phyloP scores from a whole-genome alignment of 169 alveolate genomes.

The Plasmodium sp. region DNA sequence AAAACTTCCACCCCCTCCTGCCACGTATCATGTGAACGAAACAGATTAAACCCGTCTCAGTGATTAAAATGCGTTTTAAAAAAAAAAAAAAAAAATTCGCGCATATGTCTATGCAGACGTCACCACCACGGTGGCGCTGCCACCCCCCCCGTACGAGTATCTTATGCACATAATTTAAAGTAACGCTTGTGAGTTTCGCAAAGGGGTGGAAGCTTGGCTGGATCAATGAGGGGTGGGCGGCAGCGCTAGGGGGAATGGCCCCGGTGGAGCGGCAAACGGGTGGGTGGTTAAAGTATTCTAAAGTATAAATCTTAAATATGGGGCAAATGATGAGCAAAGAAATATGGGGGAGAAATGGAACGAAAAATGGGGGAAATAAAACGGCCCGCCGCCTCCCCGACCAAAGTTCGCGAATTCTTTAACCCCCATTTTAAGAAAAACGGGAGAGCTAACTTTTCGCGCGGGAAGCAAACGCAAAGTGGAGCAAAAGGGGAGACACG shows the following conservation, averaged over 20 bases:
- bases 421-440: neutral
- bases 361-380: neutral
- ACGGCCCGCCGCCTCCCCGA: neutral
- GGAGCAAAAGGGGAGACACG: neutral
- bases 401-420: neutral
- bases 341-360: neutral
- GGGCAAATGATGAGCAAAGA: neutral
- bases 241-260: neutral
- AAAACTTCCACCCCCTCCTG: neutral
- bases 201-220: neutral
- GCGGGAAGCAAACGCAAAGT: neutral
- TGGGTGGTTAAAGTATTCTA: neutral
- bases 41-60: neutral
- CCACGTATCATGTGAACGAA: neutral
- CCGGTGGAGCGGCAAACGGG: neutral
- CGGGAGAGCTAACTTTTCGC: neutral
- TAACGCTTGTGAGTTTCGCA: neutral
- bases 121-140: neutral
- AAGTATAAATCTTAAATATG: neutral
- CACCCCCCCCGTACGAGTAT: neutral
- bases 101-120: neutral
- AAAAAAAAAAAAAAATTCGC: neutral
- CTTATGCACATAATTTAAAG: neutral
- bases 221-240: neutral
- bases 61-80: conserved; percentile 19